Evolutionary conservation across 306 rosid species (phyloP).

Genomic region (Vigna nakashimae): DNA sequence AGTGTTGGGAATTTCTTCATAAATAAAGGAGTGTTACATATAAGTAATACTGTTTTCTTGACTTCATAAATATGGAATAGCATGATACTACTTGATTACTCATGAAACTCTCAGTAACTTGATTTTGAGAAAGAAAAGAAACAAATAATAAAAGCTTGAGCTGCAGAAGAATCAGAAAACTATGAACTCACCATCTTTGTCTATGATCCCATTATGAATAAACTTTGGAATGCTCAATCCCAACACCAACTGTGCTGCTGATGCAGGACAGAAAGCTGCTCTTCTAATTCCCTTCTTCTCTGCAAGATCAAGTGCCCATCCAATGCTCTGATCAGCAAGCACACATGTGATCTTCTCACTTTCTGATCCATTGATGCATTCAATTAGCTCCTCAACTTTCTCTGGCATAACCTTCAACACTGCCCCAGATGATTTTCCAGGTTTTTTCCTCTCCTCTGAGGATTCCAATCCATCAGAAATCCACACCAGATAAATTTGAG

Average conservation of each 20-base stretch:
- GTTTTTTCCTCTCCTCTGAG: slow-evolving; percentile 50
- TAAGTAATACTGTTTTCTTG: not conserved
- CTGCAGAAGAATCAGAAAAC: not conserved
- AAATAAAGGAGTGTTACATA: not conserved
- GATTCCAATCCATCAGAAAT: slow-evolving; percentile 59
- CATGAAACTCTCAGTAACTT: slow-evolving; percentile 2
- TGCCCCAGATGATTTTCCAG: slow-evolving; percentile 54
- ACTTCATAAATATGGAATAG: not conserved
- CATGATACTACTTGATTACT: not conserved
- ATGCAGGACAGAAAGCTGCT: slow-evolving; percentile 62
- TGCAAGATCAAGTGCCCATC: slow-evolving; percentile 67
- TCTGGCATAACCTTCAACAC: slow-evolving; percentile 56
- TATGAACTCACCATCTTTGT: slow-evolving; percentile 52
- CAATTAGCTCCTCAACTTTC: slow-evolving; percentile 62
- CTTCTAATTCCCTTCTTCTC: slow-evolving; percentile 54
- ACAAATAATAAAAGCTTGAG: too few species aligned
- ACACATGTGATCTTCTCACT: slow-evolving; percentile 56
- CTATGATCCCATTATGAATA: slow-evolving; percentile 55
- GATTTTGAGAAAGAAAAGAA: not conserved
- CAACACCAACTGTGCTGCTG: slow-evolving; percentile 59
- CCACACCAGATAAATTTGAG: slow-evolving; percentile 44
- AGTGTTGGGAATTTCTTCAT: not conserved
- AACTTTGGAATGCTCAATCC: slow-evolving; percentile 58
- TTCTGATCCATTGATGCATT: slow-evolving; percentile 46
- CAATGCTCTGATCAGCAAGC: slow-evolving; percentile 68